phyloP scores from a whole-genome alignment of 176 grass and related monocot species.

The Bolboschoenus planiculmis region DNA sequence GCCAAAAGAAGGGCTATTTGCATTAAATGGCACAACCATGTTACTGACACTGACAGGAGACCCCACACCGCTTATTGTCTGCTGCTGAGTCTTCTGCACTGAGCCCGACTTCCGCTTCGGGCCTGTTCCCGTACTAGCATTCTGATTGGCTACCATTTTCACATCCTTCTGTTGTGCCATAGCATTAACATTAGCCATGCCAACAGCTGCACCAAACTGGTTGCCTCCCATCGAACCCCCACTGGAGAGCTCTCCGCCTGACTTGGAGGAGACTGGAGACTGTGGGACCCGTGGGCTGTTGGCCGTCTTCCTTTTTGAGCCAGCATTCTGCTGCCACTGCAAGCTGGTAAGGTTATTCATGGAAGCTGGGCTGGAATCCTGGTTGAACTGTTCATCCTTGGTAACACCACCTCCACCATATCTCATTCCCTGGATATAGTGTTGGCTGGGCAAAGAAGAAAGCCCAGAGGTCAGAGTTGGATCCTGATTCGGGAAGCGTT shows the following conservation, averaged over 20 bases:
- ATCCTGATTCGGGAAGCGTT: slow-evolving; percentile 58
- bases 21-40: slow-evolving; percentile 54
- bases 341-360: slow-evolving; percentile 8
- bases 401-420: slow-evolving; percentile 24
- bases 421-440: slow-evolving; percentile 42
- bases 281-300: slow-evolving; percentile 59
- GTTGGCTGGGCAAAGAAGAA: slow-evolving; percentile 34
- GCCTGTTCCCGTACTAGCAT: slow-evolving; percentile 48
- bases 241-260: slow-evolving; percentile 79
- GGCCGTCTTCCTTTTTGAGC: slow-evolving; percentile 54
- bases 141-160: slow-evolving; percentile 62
- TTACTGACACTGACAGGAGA: slow-evolving; percentile 98
- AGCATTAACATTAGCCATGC: slow-evolving; percentile 42
- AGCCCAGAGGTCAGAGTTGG: slow-evolving; percentile 55
- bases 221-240: slow-evolving; percentile 64
- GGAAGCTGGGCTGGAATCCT: slow-evolving; percentile 29
- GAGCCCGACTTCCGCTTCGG: slow-evolving; percentile 65
- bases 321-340: slow-evolving; percentile 47
- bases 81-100: slow-evolving; percentile 71
- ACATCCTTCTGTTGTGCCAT: slow-evolving; percentile 72
- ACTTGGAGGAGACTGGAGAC: slow-evolving; percentile 92
- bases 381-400: slow-evolving; percentile 68
- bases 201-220: slow-evolving; percentile 62
- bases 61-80: slow-evolving; percentile 57
- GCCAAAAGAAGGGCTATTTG: slow-evolving; percentile 76